phyloP scores from a whole-genome alignment of 257 asterid species.

The Solanum sparsipilum region DNA sequence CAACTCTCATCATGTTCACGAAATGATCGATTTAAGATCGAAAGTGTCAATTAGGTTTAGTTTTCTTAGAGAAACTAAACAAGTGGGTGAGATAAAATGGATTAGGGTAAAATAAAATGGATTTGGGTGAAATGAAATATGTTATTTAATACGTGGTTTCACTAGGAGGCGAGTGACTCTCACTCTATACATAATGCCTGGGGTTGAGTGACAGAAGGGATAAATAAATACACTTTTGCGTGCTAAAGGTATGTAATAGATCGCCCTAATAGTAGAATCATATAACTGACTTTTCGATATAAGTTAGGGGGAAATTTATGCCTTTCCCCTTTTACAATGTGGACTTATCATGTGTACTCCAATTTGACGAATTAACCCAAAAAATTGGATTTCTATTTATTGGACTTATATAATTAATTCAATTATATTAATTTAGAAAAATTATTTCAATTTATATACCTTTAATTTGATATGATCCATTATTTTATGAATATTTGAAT shows the following conservation, averaged over 20 bases:
- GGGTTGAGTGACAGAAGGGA: background rate
- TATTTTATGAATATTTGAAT: background rate
- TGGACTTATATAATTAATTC: background rate
- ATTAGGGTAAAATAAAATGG: background rate
- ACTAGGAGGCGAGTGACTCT: background rate
- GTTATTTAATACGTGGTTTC: background rate
- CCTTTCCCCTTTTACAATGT: background rate
- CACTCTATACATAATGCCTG: background rate
- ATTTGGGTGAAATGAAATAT: background rate
- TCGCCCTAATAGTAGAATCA: too few species aligned
- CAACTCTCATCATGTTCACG: background rate
- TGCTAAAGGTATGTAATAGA: too few species aligned
- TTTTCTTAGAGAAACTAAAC: background rate
- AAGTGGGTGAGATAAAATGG: background rate
- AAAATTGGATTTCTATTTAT: too few species aligned
- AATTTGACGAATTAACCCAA: background rate
- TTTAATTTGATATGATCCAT: background rate
- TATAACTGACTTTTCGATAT: too few species aligned
- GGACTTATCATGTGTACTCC: background rate
- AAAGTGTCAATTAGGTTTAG: background rate
- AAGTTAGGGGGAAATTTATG: background rate
- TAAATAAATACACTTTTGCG: too few species aligned
- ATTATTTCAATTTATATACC: too few species aligned
- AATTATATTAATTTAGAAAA: too few species aligned
- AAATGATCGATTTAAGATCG: background rate